Evolutionary conservation across 805 yeast species (phyloP), one percentile per base, ranked within the genome.

Genomic region (Clavispora vitiphila): DNA sequence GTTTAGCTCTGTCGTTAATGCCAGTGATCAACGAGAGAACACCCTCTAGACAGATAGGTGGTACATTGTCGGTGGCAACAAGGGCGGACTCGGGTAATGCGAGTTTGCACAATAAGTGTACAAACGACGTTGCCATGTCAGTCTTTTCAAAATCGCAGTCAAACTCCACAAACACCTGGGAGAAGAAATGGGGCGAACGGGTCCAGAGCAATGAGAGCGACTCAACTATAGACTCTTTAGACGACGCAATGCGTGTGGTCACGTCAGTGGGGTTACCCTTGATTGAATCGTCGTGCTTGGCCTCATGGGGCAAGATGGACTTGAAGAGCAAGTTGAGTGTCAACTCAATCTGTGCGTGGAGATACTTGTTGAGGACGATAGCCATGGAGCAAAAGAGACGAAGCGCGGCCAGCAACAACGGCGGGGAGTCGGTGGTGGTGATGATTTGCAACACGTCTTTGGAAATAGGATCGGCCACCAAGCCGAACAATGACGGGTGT

Each of bases 41-140:
- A 1, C 97, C 96, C 54, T 93, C 98, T 39, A 93, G 68, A 54
- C 98, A 91, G 7, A 89, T 76, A 0, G 98, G 96, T 0, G 99
- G 98, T 1, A 91, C 95, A 54, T 78, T 83, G 30, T 85, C 86
- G 0, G 96, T 86, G 0, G 95, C 82, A 52, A 75, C 69, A 8
- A 73, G 53, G 0, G 97, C 95, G 9, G 91, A 77, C 56, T 89
- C 96, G 0, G 98, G 95, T 34, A 87, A 74, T 0, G 97, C 82
- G 24, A 89, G 67, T 39, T 83, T 77, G 40, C 95, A 80, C 40
- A 93, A 70, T 35, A 83, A 77, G 35, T 83, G 83, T 32, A 93
- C 60, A 21, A 86, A 65, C 29, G 78, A 76, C 18, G 75, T 74
- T 12, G 91, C 74, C 42, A 95, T 64, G 58, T 93, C 96, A 2